Evolutionary conservation across 2,329 filamentous ascomycete genomes (phyloP).

Genomic region (Trichoderma sp.): DNA sequence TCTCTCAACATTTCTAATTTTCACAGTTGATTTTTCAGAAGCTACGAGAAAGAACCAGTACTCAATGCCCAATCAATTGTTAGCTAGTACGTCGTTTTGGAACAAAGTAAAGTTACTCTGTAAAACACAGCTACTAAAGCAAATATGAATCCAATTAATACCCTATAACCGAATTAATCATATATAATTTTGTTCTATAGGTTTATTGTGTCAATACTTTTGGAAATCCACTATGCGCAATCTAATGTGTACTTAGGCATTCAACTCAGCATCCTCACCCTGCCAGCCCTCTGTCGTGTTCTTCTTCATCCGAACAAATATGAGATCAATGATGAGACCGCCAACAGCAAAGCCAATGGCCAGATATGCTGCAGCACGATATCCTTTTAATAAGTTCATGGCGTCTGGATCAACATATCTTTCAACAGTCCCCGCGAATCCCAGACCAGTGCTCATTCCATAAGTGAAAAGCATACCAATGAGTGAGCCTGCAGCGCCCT

Average conservation of each 20-base stretch:
- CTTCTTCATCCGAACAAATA: constrained; percentile 4
- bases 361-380: neutral
- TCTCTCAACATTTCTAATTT: neutral
- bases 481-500: neutral
- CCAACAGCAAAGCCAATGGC: neutral
- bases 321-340: neutral
- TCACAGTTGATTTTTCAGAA: neutral
- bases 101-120: neutral
- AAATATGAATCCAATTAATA: neutral
- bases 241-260: neutral
- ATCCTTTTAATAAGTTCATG: neutral
- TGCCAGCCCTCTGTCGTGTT: constrained; percentile 6
- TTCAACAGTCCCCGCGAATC: constrained; percentile 7
- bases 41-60: neutral
- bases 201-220: neutral
- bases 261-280: neutral
- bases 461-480: constrained; percentile 6
- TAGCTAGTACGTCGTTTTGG: neutral
- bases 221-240: neutral
- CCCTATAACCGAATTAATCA: too few relatives aligned
- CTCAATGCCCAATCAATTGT: neutral
- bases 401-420: neutral
- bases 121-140: neutral
- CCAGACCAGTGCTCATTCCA: constrained; percentile 3
- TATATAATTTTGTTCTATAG: neutral